A percentile compares a stretch with the other conserved stretches of the same genome.
Conservation (phyloP, 148 eudicot species). For the Amaranthus hypochondriacus region DNA sequence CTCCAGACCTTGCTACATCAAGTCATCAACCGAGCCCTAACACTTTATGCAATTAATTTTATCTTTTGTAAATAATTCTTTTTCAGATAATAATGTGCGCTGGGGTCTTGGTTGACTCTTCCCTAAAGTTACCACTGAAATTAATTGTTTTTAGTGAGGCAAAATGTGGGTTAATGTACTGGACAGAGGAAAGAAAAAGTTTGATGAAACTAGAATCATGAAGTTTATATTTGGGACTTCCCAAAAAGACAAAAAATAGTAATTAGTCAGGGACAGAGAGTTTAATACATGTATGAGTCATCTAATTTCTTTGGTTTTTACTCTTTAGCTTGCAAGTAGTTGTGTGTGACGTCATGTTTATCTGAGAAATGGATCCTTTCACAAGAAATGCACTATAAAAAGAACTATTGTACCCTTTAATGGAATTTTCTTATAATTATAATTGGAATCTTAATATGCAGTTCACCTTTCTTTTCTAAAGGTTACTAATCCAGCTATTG, state of each 20-base stretch:
- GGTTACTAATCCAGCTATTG: conserved; percentile 99
- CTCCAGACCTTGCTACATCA: no score
- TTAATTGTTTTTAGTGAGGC: background rate
- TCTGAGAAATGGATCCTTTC: background rate
- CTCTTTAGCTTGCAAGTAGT: background rate
- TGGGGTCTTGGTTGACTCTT: no score
- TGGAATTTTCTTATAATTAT: background rate
- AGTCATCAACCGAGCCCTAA: no score
- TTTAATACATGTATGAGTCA: background rate
- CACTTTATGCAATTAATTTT: no score
- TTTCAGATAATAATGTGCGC: no score
- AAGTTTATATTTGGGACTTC: background rate
- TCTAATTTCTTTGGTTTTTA: background rate
- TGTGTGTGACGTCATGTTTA: background rate
- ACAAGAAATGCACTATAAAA: background rate
- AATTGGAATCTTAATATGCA: conserved; percentile 1
- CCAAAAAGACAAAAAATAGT: no score
- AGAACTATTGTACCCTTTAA: background rate
- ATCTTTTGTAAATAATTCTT: no score
- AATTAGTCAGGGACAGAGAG: background rate
- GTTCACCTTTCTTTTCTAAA: conserved; percentile 23
- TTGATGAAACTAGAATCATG: background rate
- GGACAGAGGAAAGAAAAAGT: background rate
- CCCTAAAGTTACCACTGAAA: no score
- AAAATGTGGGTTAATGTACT: background rate